Base-by-base conservation (phyloP, 192 early-diverging fungal genomes). In the Backusella sp. region DNA sequence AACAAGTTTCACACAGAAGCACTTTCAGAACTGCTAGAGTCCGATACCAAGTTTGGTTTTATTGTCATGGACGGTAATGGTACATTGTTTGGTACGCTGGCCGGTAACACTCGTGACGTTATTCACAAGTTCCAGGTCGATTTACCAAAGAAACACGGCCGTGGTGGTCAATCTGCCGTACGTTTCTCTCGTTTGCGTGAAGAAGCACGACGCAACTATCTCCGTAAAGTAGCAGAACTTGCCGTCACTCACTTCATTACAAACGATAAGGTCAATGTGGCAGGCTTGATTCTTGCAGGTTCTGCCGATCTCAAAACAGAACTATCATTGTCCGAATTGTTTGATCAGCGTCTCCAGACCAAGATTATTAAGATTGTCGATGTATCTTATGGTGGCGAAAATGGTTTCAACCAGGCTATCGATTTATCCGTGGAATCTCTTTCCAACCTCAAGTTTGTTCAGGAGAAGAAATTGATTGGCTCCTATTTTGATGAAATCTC, bases 51-150 rank as follows among this genome's bases (percentile, higher is more conserved):
- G 75, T 99, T 98, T 74, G 98, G 97, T 15, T 99, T 99, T 81
- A 98, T 99, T 82, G 89, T 99, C 71, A 97, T 99, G 92, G 98
- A 98, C 84, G 98, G 98, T 92, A 94, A 94, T 87, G 98, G 98
- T 53, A 88, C 93, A 17, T 85, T 99, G 36, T 99, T 97, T 82
- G 98, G 98, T 28, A 92, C 92, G 28, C 86, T 99, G 23, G 88
- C 92, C 77, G 98, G 98, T 53, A 97, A 94, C 84, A 95, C 90
- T n/a, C 93, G 98, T 72, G 94, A 98, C 76, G 89, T 99, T 52
- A 82, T 98, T 73, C 95, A 96, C 88, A 95, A 96, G 82, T 90
- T 99, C 73, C 85, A 91, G n/a, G 98, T 99, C 56, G 98, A 99
- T 82, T 80, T 99, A 83, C 97, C 98, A 80, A 99, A 99, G 89